Evolutionary conservation across 2,329 filamentous ascomycete species (phyloP).

Genomic region (Amphichorda felina): DNA sequence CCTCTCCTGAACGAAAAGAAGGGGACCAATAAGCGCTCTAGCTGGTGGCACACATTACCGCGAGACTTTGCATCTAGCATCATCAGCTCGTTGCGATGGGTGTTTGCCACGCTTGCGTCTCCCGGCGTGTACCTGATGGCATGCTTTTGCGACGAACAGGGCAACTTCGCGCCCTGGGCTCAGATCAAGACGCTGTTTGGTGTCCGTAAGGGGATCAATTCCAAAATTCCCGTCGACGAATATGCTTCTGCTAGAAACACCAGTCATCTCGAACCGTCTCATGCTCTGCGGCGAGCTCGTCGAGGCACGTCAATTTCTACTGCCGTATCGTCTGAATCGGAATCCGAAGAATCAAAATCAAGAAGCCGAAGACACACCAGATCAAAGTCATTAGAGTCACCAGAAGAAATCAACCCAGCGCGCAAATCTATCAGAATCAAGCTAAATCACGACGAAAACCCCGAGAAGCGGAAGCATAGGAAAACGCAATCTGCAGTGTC

Average conservation of each 20-base stretch:
- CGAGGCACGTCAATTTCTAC: not conserved
- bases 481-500: conserved; percentile 41
- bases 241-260: conserved; percentile 12
- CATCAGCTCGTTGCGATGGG: conserved; percentile 63
- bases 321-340: conserved; percentile 48
- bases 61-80: conserved; percentile 61
- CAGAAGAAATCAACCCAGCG: conserved; percentile 52
- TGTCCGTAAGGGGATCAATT: conserved; percentile 23
- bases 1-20: conserved; percentile 36
- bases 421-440: conserved; percentile 85
- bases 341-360: conserved; percentile 38
- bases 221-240: conserved; percentile 28
- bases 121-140: conserved; percentile 75
- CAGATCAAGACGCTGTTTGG: conserved; percentile 58
- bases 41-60: conserved; percentile 46
- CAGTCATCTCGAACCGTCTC: conserved; percentile 10
- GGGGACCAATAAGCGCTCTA: conserved; percentile 19
- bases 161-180: conserved; percentile 64
- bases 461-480: conserved; percentile 60
- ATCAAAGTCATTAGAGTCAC: conserved; percentile 46
- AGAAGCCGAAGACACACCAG: conserved; percentile 38
- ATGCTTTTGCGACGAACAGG: conserved; percentile 71
- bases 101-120: conserved; percentile 66
- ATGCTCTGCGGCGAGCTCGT: conserved; percentile 3
- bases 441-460: conserved; percentile 67